Conservation (phyloP, 257 asterid genomes). For the Solanum medicagineum region DNA sequence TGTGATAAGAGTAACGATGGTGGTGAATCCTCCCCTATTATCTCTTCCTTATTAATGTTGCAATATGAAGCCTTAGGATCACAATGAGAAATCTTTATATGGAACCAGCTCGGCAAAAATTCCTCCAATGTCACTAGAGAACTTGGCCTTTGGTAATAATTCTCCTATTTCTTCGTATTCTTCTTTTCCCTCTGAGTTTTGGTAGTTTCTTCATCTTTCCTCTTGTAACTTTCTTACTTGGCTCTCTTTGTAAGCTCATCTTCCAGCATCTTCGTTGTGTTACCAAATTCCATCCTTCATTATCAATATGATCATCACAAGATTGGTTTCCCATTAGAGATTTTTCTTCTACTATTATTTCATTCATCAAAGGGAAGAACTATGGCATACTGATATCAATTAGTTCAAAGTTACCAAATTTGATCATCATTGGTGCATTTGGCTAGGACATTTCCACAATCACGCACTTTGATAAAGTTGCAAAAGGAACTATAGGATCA, state of each 20-base stretch:
- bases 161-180: not conserved
- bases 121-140: not conserved
- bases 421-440: not conserved
- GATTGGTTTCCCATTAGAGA: not conserved
- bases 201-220: not conserved
- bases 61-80: not conserved
- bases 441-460: accelerated
- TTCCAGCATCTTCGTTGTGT: not conserved
- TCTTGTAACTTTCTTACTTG: not conserved
- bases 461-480: not conserved
- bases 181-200: not conserved
- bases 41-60: not conserved
- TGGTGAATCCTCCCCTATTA: not conserved
- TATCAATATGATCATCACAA: not conserved
- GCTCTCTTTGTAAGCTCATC: accelerated
- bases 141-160: accelerated
- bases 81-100: not conserved
- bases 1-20: accelerated
- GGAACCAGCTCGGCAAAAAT: too few relatives aligned
- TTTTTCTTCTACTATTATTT: not conserved
- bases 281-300: not conserved
- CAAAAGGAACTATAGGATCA: not conserved
- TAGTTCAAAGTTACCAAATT: not conserved
- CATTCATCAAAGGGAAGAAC: not conserved
- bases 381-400: not conserved